Base-by-base conservation (phyloP, 345 rosid genomes). In the Salix caprea region DNA sequence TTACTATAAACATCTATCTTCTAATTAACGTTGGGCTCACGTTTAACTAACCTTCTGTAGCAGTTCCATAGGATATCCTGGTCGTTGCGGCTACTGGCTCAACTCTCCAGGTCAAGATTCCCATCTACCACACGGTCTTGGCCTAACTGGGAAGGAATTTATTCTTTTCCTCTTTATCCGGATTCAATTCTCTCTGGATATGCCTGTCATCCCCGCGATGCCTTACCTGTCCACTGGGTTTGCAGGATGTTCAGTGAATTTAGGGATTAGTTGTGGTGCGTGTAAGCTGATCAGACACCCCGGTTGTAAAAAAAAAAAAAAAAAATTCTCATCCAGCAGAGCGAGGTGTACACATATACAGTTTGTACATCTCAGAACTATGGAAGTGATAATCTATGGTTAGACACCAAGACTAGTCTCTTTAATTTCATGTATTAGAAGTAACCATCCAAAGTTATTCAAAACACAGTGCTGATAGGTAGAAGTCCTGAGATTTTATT, bases 41-140 rank as follows among this genome's bases (percentile, higher is more conserved):
- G 15, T 34, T 62, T 34, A 36, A 72, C 70, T 58, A 46, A 39
- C 50, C 70, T 72, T 76, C 60, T 52, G 2, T 80, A 12, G 76
- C 85, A 96, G 98, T 83, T 96, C 90, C 77, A 79, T 89, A 74
- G 99, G 98, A 68, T 94, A 96, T 81, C 91, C 87, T 16, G 84
- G 80, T 76, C 95, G 94, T 62, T 96, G 98, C 44, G 97, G 97
- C 77, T 81, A 85, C 61, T 90, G 99, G 97, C 87, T 87, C 15
- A 82, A 83, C 82, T 88, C 91, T 60, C 87, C 86, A 2, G 92
- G 99, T 79, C 91, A 77, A 34, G 81, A 74, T 64, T 70, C n/a
- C n/a, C n/a, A n/a, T n/a, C n/a, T n/a, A n/a, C n/a, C n/a, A n/a
- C n/a, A n/a, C n/a, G n/a, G n/a, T n/a, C n/a, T n/a, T n/a, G n/a